phyloP scores from a whole-genome alignment of 2,329 filamentous ascomycete genomes.

The Penicillium sp. region DNA sequence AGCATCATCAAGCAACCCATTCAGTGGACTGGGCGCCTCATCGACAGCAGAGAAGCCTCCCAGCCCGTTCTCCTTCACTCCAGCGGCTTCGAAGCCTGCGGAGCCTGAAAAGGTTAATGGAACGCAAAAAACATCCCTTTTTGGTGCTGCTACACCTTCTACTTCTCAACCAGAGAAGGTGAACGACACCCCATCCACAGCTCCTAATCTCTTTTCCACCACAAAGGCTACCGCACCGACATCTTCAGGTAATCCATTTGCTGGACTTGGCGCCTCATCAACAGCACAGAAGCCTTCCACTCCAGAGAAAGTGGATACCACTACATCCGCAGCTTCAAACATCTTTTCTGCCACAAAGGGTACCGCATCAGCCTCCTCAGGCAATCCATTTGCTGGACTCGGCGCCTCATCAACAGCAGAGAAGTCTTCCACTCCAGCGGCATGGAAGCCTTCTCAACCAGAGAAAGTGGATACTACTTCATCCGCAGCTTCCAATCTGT shows the following conservation, averaged over 20 bases:
- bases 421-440: background rate
- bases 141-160: background rate
- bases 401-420: constrained; percentile 1
- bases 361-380: background rate
- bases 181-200: background rate
- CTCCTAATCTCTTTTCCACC: constrained; percentile 3
- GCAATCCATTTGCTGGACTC: too few species aligned
- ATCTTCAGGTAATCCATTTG: background rate
- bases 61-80: background rate
- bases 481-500: background rate
- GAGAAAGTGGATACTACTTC: background rate
- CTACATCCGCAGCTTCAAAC: background rate
- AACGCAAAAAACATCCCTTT: background rate
- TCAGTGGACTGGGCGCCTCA: background rate
- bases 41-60: constrained; percentile 4
- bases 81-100: background rate
- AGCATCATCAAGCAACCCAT: background rate
- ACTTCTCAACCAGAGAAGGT: background rate
- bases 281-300: constrained; percentile 3
- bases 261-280: constrained; percentile 1
- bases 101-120: background rate
- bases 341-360: background rate
- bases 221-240: background rate
- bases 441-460: background rate
- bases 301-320: background rate